Evolutionary conservation across 1,139 yeast genomes (phyloP).

Genomic region (Blastobotrys petasosporus): DNA sequence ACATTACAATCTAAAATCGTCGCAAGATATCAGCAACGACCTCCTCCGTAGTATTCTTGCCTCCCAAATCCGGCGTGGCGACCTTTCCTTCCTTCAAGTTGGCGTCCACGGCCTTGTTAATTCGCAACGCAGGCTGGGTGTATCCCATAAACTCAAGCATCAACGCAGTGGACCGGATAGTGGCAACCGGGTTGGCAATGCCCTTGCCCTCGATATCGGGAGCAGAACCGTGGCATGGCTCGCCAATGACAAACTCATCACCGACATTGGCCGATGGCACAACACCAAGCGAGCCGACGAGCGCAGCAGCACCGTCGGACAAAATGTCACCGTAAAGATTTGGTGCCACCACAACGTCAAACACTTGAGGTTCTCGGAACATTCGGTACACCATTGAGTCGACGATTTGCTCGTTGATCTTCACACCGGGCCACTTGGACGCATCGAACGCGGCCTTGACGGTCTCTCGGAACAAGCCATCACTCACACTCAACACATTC

Average conservation of each 20-base stretch:
- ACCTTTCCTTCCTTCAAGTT: conserved; percentile 74
- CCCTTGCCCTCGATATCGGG: conserved; percentile 95
- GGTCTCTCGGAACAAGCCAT: conserved; percentile 93
- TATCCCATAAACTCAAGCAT: conserved; percentile 96
- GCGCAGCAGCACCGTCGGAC: conserved; percentile 98
- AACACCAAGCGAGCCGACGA: conserved; percentile 96
- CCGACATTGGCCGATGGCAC: conserved; percentile 99
- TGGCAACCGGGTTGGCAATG: conserved; percentile 96
- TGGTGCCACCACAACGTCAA: conserved; percentile 97
- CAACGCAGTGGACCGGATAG: conserved; percentile 93
- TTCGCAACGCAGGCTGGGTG: conserved; percentile 82
- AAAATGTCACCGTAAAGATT: conserved; percentile 95
- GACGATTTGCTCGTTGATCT: conserved; percentile 88
- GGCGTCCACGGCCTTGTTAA: conserved; percentile 91
- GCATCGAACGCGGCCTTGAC: conserved; percentile 69
- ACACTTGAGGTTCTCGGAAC: conserved; percentile 96
- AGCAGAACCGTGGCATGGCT: conserved; percentile 98
- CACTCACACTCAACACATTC: conserved; percentile 85
- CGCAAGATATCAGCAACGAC: conserved; percentile 76
- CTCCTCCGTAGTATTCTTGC: conserved; percentile 75
- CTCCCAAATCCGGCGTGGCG: conserved; percentile 94
- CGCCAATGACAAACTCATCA: conserved; percentile 92
- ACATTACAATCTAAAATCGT: conserved; percentile 36
- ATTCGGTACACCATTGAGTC: conserved; percentile 98
- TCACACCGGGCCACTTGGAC: conserved; percentile 40